Conservation (phyloP, 1,284 basidiomycete species). For the Cryptococcus jaspeensis region DNA sequence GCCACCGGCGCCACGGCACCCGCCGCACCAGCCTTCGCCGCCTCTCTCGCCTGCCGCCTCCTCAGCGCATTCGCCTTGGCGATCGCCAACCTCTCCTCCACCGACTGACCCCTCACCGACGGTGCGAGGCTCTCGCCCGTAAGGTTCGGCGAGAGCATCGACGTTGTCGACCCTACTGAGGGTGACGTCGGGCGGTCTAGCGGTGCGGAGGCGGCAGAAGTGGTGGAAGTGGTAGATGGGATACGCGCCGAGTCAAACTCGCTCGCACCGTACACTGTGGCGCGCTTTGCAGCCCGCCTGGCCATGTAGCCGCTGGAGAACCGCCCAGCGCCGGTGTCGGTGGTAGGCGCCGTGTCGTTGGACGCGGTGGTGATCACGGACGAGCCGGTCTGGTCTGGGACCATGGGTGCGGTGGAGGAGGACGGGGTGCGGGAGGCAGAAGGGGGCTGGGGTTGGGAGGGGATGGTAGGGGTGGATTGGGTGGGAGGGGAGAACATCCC, state of each 20-base stretch:
- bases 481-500: constrained; percentile 10
- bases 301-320: constrained; percentile 24
- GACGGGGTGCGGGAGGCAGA: no score
- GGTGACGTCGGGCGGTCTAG: constrained; percentile 18
- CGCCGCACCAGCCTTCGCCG: constrained; percentile 25
- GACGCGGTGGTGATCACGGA: constrained; percentile 9
- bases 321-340: constrained; percentile 2
- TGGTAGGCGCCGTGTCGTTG: constrained; percentile 9
- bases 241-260: constrained; percentile 10
- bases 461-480: constrained; percentile 2
- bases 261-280: constrained; percentile 18
- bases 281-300: constrained; percentile 16
- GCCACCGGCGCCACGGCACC: no score
- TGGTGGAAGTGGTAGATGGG: constrained; percentile 10
- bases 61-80: constrained; percentile 45
- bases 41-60: constrained; percentile 40
- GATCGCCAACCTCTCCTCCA: constrained; percentile 41
- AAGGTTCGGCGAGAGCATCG: constrained; percentile 27
- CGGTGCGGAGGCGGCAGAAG: constrained; percentile 6
- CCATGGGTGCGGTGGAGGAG: constrained; percentile 7
- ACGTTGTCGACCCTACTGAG: constrained; percentile 23
- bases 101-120: constrained; percentile 23
- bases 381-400: constrained; percentile 15
- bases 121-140: constrained; percentile 27
- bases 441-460: not conserved